Conservation (phyloP, 768 basidiomycete species). For the Tulasnella calospora region DNA sequence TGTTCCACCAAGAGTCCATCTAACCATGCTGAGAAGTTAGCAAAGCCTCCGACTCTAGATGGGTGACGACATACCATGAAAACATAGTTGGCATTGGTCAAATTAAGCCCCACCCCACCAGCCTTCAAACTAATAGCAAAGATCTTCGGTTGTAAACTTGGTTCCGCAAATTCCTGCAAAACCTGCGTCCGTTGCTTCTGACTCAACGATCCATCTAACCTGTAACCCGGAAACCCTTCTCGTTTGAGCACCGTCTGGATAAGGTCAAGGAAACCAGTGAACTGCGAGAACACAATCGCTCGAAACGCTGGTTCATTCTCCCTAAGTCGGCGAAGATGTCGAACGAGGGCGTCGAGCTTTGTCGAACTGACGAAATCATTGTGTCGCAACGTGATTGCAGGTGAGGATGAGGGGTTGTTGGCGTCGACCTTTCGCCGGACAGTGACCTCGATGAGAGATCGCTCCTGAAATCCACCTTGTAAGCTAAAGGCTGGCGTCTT, state of each 20-base stretch:
- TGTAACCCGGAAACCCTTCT: conserved; percentile 61
- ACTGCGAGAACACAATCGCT: conserved; percentile 86
- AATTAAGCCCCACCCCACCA: conserved; percentile 85
- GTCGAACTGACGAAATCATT: conserved; percentile 88
- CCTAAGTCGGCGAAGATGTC: conserved; percentile 58
- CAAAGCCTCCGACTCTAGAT: background rate
- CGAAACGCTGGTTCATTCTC: conserved; percentile 72
- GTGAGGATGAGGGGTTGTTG: conserved; percentile 29
- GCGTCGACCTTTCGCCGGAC: conserved; percentile 32
- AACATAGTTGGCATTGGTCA: conserved; percentile 77
- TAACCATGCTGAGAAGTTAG: conserved; percentile 33
- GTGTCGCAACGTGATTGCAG: conserved; percentile 56
- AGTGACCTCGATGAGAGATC: conserved; percentile 60
- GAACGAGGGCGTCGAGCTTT: conserved; percentile 78
- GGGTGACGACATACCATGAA: conserved; percentile 58
- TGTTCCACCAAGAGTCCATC: conserved; percentile 96
- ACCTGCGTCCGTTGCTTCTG: conserved; percentile 73
- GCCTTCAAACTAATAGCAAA: conserved; percentile 74
- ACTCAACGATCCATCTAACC: conserved; percentile 92
- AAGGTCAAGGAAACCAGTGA: conserved; percentile 80
- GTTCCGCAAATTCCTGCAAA: conserved; percentile 68
- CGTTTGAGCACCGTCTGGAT: conserved; percentile 67
- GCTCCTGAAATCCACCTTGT: conserved; percentile 42
- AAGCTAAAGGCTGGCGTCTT: background rate
- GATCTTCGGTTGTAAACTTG: conserved; percentile 66